Conservation (phyloP, 148 eudicot genomes). For the Camellia japonica region DNA sequence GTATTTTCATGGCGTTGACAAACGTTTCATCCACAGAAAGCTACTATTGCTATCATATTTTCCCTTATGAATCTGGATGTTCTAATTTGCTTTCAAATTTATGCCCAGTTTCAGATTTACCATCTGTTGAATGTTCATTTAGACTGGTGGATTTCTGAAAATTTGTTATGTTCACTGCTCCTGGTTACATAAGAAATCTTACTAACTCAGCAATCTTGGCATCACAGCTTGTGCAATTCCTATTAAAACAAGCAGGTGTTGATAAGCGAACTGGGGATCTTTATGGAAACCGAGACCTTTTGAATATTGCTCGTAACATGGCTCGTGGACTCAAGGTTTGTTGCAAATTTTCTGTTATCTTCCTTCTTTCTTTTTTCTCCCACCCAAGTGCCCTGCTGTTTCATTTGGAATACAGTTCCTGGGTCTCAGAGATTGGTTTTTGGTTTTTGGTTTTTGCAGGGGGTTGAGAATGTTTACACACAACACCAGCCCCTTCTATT, state of each 20-base stretch:
- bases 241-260: slow-evolving; percentile 93
- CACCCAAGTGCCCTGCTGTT: not conserved
- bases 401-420: slow-evolving; percentile 2
- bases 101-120: slow-evolving; percentile 4
- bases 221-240: slow-evolving; percentile 89
- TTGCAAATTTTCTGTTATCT: not conserved
- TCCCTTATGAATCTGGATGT: not conserved
- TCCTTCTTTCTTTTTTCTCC: not conserved
- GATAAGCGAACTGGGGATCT: slow-evolving; percentile 94
- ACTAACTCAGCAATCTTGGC: slow-evolving; percentile 15
- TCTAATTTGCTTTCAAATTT: not conserved
- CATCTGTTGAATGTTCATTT: not conserved
- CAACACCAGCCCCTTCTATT: slow-evolving; percentile 94
- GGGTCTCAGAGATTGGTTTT: slow-evolving; percentile 18
- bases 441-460: slow-evolving; percentile 43
- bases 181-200: not conserved
- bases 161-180: not conserved
- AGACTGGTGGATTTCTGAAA: not conserved
- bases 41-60: not conserved
- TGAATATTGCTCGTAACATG: slow-evolving; percentile 94
- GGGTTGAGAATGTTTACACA: slow-evolving; percentile 97
- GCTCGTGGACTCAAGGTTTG: slow-evolving; percentile 96
- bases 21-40: not conserved
- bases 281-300: slow-evolving; percentile 82
- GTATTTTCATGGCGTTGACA: not conserved